phyloP scores from a whole-genome alignment of 1,284 basidiomycete species.

The Singerocomus inundabilis region DNA sequence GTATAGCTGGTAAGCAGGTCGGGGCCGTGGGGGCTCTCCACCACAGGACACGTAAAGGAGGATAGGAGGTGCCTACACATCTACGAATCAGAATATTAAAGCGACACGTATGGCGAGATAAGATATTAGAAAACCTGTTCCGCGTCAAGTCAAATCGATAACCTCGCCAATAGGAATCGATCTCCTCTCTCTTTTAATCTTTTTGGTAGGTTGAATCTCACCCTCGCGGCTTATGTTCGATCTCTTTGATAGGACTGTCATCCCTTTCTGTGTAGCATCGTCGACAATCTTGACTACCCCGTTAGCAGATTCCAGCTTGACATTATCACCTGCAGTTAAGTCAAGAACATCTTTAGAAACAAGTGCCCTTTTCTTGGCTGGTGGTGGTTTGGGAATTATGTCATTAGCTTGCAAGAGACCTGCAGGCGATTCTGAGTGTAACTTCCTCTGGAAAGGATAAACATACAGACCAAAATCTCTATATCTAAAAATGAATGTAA shows the following conservation, averaged over 20 bases:
- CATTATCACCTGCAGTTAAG: slow-evolving; percentile 11
- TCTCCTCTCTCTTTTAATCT: slow-evolving; percentile 25
- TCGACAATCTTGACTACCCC: slow-evolving; percentile 12
- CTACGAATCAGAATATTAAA: too few species aligned
- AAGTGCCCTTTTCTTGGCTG: background rate
- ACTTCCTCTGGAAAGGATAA: background rate
- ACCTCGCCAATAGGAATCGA: slow-evolving; percentile 17
- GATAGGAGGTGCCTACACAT: background rate
- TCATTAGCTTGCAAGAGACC: slow-evolving; percentile 32
- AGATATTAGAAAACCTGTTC: background rate
- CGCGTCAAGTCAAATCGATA: slow-evolving; percentile 31
- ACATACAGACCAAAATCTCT: slow-evolving; percentile 26
- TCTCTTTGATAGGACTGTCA: slow-evolving; percentile 5
- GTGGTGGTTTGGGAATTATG: slow-evolving; percentile 21
- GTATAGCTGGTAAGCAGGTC: background rate
- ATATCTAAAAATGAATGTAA: slow-evolving; percentile 31
- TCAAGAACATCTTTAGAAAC: slow-evolving; percentile 23
- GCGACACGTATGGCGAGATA: too few species aligned
- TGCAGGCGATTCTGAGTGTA: slow-evolving; percentile 3
- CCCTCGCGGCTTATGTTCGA: background rate
- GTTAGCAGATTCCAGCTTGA: slow-evolving; percentile 9
- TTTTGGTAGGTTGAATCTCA: slow-evolving; percentile 21
- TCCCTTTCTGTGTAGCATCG: background rate
- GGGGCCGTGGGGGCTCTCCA: background rate
- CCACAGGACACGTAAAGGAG: background rate